Evolutionary conservation across 1,139 yeast species (phyloP), one percentile per base, ranked within the genome.

Genomic region (Hansenula sp.): DNA sequence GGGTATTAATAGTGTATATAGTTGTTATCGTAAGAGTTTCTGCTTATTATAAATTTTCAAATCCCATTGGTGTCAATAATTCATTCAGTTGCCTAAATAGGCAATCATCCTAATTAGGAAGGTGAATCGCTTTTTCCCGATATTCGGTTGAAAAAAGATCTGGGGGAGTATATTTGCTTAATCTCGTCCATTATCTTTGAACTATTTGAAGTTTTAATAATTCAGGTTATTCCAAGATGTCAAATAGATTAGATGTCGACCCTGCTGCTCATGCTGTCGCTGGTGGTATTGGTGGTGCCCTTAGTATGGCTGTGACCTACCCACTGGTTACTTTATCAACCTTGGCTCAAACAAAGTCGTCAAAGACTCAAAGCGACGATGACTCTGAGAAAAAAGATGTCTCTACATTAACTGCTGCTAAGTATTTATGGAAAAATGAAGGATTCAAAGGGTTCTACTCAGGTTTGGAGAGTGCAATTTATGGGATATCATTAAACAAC

Each of bases 201-300:
- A 22, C 24, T 8, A 22, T 10, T 22, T 22, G 24, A 22, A 22
- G 10, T 22, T 22, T 7, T 8, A 22, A 7, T 22, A 8, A 10
- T 21, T 21, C 8, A 4, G 16, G 12, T 3, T 13, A 16, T 19
- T 8, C 4, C 17, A 26, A 20, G 21, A 52, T 53, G 57, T 29
- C 55, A 27, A 47, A 44, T 25, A 51, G 57, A 46, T 42, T 53
- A 14, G 41, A 50, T 27, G 56, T 60, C 16, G 78, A 75, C 51
- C 80, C 79, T 50, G 60, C 77, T 31, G 90, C 94, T 31, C 96
- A 89, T 57, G 96, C 96, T 14, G 64, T 89, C 19, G 86, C 96
- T 12, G 97, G 97, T 13, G 95, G 96, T 37, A 84, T 92, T 12
- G 96, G 96, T 29, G 97, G 97, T 19, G 89, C 94, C 32, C 73